Base-by-base conservation (phyloP, 2,329 filamentous ascomycete genomes). In the Cordyceps javanica region DNA sequence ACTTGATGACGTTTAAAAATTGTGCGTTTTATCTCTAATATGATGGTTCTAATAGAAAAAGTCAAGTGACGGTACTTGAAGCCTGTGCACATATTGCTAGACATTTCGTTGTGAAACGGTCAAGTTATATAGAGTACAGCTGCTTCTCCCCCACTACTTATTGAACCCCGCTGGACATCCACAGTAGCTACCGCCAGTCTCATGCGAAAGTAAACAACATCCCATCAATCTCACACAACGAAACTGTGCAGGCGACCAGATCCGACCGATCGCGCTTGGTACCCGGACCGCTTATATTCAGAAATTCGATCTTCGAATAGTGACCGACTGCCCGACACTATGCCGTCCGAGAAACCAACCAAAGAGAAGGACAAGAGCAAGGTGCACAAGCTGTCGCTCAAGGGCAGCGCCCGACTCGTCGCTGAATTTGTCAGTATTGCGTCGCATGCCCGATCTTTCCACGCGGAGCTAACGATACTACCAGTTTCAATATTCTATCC, bases 401-500 rank as follows among this genome's bases (percentile, higher is more conserved):
- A 91, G 74, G 90, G 89, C 75, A 83, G 77, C 65, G 85, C 91
- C 39, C 95, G 93, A 74, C 83, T 96, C 38, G 91, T 97, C 59
- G 89, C 93, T 45, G 94, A 99, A 77, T 99, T 99, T 73, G 91
- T 96, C 77, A 72, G 89, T 81, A 25, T 71, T 44, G 26, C 26
- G 28, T 19, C n/a, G 26, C 30, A 8, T 42, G 5, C 23, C 38
- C 13, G 26, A 14, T 19, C n/a, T 25, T 19, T 8, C 23, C 3
- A 16, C 1, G 4, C 34, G 2, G 23, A 5, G 42, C 49, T 58
- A 38, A 58, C 49, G 8, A 2, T 5, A 10, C 30, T 9, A 39
- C 53, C 66, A 89, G 84, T 99, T 99, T 70, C 91, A 99, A 79
- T 99, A 96, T 74, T 97, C 91, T 1, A 97, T 97, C 70, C 94